Conservation (phyloP, 345 rosid genomes). For the Cochlearia excelsa region DNA sequence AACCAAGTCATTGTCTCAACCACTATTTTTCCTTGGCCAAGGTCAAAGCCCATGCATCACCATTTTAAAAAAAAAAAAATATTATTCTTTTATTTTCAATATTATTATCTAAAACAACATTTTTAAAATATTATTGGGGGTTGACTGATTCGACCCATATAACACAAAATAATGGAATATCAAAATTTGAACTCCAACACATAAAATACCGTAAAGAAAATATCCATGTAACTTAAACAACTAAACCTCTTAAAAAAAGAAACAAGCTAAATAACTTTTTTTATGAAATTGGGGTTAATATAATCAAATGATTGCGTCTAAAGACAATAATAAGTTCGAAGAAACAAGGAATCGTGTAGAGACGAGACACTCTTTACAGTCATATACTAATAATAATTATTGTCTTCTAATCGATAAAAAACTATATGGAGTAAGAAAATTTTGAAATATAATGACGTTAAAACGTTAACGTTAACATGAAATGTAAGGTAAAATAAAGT, state of each 20-base stretch:
- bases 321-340: not conserved
- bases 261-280: slow-evolving; percentile 9
- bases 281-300: slow-evolving; percentile 1
- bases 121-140: no score
- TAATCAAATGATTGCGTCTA: slow-evolving; percentile 8
- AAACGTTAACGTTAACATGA: not conserved
- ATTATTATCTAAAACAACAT: no score
- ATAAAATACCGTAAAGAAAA: no score
- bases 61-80: not conserved
- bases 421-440: not conserved
- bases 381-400: slow-evolving; percentile 13
- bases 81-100: not conserved
- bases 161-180: no score
- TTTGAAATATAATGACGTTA: not conserved
- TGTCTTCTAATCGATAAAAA: not conserved
- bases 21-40: slow-evolving; percentile 30
- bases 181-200: not conserved
- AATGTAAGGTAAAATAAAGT: not conserved
- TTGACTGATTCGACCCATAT: no score
- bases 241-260: slow-evolving; percentile 9
- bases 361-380: slow-evolving; percentile 9
- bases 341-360: slow-evolving; percentile 23
- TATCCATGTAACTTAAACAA: slow-evolving; percentile 1
- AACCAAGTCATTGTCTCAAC: slow-evolving; percentile 38
- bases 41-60: slow-evolving; percentile 39